These are phyloP conservation scores for Protea cynaroides DNA, from an alignment of 164 flowering plant genomes.

Conservation along the genomic window DNA sequence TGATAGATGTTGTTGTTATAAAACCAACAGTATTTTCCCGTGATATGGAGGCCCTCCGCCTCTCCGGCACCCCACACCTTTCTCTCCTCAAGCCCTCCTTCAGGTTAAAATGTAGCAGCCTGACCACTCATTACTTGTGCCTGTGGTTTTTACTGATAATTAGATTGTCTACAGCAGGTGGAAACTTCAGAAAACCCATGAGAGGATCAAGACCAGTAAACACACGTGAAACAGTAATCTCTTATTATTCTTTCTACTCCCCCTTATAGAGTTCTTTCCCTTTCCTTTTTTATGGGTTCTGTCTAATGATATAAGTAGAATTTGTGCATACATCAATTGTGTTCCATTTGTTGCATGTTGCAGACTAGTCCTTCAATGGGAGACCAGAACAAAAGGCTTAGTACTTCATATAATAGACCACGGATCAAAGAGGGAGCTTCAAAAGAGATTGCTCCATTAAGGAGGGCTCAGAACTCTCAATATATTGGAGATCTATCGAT, in stretches of 20 bases:
- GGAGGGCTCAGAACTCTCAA: constrained; percentile 31
- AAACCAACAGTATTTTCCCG: too few relatives aligned
- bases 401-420: constrained; percentile 19
- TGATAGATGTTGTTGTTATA: too few relatives aligned
- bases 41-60: too few relatives aligned
- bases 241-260: too few relatives aligned
- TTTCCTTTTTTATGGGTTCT: not conserved
- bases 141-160: not conserved
- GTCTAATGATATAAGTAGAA: not conserved
- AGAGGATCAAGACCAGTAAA: constrained; percentile 38
- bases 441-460: constrained; percentile 45
- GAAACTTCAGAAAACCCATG: constrained; percentile 31
- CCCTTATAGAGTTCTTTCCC: not conserved
- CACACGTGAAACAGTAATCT: constrained; percentile 35
- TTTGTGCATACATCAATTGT: constrained; percentile 3
- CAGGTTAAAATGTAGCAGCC: too few relatives aligned
- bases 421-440: constrained; percentile 25
- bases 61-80: too few relatives aligned
- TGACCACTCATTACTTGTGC: not conserved
- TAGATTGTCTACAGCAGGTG: constrained; percentile 33
- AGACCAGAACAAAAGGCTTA: constrained; percentile 13
- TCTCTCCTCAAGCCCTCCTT: too few relatives aligned
- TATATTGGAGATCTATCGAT: constrained; percentile 48
- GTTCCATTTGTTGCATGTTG: constrained; percentile 18
- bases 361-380: constrained; percentile 30